Conservation (phyloP, 129 eudicot species). For the Logfia minima region DNA sequence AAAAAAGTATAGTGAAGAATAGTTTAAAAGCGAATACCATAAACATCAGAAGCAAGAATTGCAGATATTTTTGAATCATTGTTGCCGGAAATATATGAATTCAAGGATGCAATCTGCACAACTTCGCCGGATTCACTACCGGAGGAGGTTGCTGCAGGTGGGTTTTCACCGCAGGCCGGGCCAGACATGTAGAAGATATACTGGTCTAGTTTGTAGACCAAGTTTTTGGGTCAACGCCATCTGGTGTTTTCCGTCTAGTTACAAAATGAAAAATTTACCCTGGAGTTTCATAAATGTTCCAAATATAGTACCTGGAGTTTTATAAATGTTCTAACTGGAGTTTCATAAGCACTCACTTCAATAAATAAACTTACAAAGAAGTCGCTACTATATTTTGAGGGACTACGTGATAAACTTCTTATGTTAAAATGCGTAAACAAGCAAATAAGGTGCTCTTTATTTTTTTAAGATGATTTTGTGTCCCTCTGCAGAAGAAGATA, state of each 20-base stretch:
- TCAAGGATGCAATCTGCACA: slow-evolving; percentile 44
- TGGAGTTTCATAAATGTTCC: not conserved
- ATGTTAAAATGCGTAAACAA: too few relatives aligned
- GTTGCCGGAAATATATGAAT: slow-evolving; percentile 37
- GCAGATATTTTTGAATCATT: slow-evolving; percentile 35
- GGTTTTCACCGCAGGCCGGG: slow-evolving; percentile 44
- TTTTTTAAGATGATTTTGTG: too few relatives aligned
- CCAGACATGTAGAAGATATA: slow-evolving; percentile 25
- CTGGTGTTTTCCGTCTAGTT: not conserved
- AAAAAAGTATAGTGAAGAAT: not conserved
- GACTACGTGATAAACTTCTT: too few relatives aligned
- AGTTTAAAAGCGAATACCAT: slow-evolving; percentile 19
- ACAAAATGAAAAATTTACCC: not conserved
- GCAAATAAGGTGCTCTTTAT: too few relatives aligned
- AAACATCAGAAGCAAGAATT: slow-evolving; percentile 46
- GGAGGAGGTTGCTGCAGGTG: slow-evolving; percentile 32
- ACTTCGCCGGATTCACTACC: slow-evolving; percentile 37
- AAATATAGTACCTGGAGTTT: not conserved
- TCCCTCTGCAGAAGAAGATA: too few relatives aligned
- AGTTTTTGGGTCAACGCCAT: not conserved
- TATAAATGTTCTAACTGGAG: too few relatives aligned
- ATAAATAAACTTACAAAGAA: too few relatives aligned
- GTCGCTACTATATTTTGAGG: too few relatives aligned
- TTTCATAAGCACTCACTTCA: too few relatives aligned
- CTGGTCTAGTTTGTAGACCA: not conserved